Base-by-base conservation (phyloP, 768 basidiomycete genomes). In the Rhizopogon roseolus region DNA sequence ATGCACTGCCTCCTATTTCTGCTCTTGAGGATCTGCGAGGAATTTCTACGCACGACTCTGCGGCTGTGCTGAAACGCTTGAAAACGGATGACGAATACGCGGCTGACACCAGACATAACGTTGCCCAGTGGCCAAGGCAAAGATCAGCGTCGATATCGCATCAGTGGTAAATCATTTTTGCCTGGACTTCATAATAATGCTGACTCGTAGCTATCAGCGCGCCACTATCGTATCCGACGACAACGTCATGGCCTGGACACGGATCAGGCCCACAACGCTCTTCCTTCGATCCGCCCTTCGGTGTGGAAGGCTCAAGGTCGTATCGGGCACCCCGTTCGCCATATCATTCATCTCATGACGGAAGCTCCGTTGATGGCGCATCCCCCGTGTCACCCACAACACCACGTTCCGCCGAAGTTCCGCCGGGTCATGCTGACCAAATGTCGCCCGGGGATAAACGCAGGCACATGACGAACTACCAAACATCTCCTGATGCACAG, bases 1-100 rank as follows among this genome's bases (percentile, higher is more conserved):
- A 84, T 56, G 80, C 84, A 1, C 64, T 88, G 4, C 86, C 85
- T 1, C 84, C 86, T 1, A 87, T 88, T 53, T 82, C 86, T 6
- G 81, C 84, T 0, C 68, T 90, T 60, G 86, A 88, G 64, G 81
- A 82, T 55, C 64, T 84, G 46, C 75, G 83, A 8, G 81, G 82
- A 2, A 68, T 78, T 19, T 64, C 70, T 60, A 66, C 73, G 56
- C 54, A 75, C 37, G 85, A 88, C 62, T 82, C 86, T 0, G 81
- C 82, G 5, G 81, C 85, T 6, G 87, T 90, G 6, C 67, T 90
- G 44, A 72, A 81, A 51, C 76, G 88, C 27, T 67, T 90, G n/a
- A 77, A 73, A 53, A 74, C 77, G 57, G 81, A 84, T 19, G 84
- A 84, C 49, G 74, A 77, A 37, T 49, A 25, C 10, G 1, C 27